phyloP scores from a whole-genome alignment of 768 basidiomycete species.

The Suillus subaureus region DNA sequence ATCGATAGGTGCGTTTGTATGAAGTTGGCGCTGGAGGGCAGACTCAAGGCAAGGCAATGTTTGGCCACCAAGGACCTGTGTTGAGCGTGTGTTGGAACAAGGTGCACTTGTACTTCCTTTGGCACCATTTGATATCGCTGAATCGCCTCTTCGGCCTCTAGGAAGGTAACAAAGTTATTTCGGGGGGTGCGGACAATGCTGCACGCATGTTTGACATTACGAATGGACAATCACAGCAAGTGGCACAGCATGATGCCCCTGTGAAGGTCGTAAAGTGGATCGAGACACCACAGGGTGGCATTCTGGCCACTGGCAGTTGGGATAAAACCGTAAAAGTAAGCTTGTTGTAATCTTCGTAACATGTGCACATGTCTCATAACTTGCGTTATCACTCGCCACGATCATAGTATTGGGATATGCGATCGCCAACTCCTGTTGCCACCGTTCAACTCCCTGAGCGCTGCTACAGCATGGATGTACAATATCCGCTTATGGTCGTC shows the following conservation, averaged over 20 bases:
- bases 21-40: slow-evolving; percentile 82
- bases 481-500: slow-evolving; percentile 84
- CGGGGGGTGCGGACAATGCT: slow-evolving; percentile 93
- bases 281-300: slow-evolving; percentile 70
- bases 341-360: slow-evolving; percentile 7
- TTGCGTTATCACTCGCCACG: not conserved
- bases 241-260: slow-evolving; percentile 90
- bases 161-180: slow-evolving; percentile 91
- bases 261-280: slow-evolving; percentile 84
- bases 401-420: slow-evolving; percentile 91
- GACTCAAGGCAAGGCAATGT: slow-evolving; percentile 89
- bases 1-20: slow-evolving; percentile 83
- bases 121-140: not conserved
- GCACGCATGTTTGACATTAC: slow-evolving; percentile 91
- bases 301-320: slow-evolving; percentile 95
- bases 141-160: slow-evolving; percentile 29
- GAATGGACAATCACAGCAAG: slow-evolving; percentile 79
- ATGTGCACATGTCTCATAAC: not conserved
- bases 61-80: slow-evolving; percentile 88
- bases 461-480: slow-evolving; percentile 85
- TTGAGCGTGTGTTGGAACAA: slow-evolving; percentile 90
- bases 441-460: slow-evolving; percentile 86
- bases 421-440: slow-evolving; percentile 72
- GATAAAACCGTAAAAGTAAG: slow-evolving; percentile 93
- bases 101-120: slow-evolving; percentile 44